Percentiles rank a stretch among this genome's conserved stretches.
Conservation (phyloP, 73 alveolate species). For the Paramecium octaurelia region DNA sequence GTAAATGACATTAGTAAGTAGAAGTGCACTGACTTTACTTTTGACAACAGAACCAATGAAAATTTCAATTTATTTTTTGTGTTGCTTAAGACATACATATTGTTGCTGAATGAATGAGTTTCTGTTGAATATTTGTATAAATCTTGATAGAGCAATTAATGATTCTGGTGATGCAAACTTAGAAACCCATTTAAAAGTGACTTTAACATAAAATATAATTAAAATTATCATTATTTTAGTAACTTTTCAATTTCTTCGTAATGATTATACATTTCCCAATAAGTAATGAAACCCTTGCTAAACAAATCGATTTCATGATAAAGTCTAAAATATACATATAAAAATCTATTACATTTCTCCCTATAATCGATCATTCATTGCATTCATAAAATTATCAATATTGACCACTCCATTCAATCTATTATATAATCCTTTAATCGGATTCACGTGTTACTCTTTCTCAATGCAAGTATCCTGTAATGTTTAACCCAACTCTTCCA, state of each 20-base stretch:
- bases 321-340: not conserved
- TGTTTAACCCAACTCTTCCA: constrained; percentile 20
- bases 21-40: not conserved
- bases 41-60: not conserved
- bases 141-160: not conserved
- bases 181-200: not conserved
- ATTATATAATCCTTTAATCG: not conserved
- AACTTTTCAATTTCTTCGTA: constrained; percentile 38
- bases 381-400: not conserved
- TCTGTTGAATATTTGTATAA: not conserved
- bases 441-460: not conserved
- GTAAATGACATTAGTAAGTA: not conserved
- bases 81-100: not conserved
- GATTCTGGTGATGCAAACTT: not conserved
- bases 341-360: constrained; percentile 15
- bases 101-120: not conserved
- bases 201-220: not conserved
- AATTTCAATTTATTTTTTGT: not conserved
- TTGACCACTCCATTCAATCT: not conserved
- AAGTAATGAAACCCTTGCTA: not conserved
- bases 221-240: not conserved
- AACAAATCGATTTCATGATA: constrained; percentile 32
- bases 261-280: constrained; percentile 38
- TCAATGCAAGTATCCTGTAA: not conserved
- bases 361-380: not conserved